Evolutionary conservation across 371 early-diverging fungal genomes (phyloP).

Genomic region (Gilbertella persicaria): DNA sequence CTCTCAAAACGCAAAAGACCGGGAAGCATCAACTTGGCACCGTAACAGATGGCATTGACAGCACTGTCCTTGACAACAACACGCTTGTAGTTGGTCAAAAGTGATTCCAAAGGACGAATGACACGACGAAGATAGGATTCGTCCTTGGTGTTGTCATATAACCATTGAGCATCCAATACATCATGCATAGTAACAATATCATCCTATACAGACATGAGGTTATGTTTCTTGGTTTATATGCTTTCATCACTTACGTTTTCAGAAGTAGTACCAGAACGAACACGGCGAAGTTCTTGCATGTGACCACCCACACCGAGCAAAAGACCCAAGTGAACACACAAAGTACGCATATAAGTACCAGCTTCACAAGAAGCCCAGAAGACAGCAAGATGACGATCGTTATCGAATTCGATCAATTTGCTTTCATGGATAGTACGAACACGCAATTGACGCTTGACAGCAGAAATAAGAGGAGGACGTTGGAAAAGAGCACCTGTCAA

Average conservation of each 20-base stretch:
- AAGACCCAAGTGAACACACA: constrained; percentile 99
- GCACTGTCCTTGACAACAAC: constrained; percentile 99
- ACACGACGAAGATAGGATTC: constrained; percentile 90
- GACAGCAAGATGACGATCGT: constrained; percentile 93
- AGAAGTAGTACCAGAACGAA: constrained; percentile 91
- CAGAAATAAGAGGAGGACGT: constrained; percentile 99
- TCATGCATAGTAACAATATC: constrained; percentile 99
- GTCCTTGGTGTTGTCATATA: constrained; percentile 95
- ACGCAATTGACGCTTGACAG: constrained; percentile 99
- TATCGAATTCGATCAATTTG: constrained; percentile 96
- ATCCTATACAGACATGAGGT: constrained; percentile 55
- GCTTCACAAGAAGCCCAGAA: constrained; percentile 99
- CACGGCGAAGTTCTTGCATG: constrained; percentile 99
- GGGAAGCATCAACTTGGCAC: constrained; percentile 98
- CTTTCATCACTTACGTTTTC: constrained; percentile 71
- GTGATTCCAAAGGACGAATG: constrained; percentile 96
- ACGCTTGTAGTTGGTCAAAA: constrained; percentile 95
- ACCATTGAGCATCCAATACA: constrained; percentile 98
- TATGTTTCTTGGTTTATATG: too few relatives aligned
- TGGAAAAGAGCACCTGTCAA: constrained; percentile 99
- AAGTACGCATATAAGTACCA: constrained; percentile 99
- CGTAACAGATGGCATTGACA: constrained; percentile 99
- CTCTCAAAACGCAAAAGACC: constrained; percentile 98
- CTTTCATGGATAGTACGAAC: constrained; percentile 98
- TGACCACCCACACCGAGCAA: constrained; percentile 97